A percentile compares a stretch with the other conserved stretches of the same genome.
These are phyloP conservation scores for Fusarium hainanense DNA, from an alignment of 2,329 filamentous ascomycete genomes.

Conservation along the genomic window DNA sequence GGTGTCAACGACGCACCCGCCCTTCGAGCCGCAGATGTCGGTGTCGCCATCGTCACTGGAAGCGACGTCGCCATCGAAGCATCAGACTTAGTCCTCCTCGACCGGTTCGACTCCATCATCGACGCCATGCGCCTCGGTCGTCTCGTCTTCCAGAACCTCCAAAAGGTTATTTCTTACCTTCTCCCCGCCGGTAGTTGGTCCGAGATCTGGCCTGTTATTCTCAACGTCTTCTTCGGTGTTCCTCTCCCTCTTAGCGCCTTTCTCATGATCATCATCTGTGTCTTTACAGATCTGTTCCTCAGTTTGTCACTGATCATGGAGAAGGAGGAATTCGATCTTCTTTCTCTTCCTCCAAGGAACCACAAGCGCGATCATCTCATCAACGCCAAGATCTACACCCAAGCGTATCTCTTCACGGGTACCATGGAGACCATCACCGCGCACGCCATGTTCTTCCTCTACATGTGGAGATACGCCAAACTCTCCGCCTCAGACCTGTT, in stretches of 20 bases:
- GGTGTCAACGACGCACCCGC: constrained; percentile 76
- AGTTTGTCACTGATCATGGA: constrained; percentile 65
- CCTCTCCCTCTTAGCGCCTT: constrained; percentile 63
- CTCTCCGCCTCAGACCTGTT: constrained; percentile 61
- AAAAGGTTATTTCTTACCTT: constrained; percentile 58
- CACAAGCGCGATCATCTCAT: constrained; percentile 63
- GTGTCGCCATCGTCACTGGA: constrained; percentile 74
- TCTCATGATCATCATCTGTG: constrained; percentile 68
- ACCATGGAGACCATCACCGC: constrained; percentile 62
- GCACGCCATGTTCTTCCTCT: constrained; percentile 65
- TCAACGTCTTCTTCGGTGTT: constrained; percentile 67
- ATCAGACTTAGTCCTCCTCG: constrained; percentile 74
- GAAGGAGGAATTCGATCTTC: constrained; percentile 64
- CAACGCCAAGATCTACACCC: constrained; percentile 62
- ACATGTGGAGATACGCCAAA: constrained; percentile 60
- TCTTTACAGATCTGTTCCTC: constrained; percentile 66
- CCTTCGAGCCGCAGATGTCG: constrained; percentile 73
- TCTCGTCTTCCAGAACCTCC: constrained; percentile 56
- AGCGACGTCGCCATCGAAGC: constrained; percentile 73
- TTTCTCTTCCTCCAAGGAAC: constrained; percentile 62
- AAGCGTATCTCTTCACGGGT: constrained; percentile 64
- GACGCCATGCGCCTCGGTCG: constrained; percentile 66
- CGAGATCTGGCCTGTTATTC: constrained; percentile 67
- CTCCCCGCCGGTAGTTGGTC: constrained; percentile 65
- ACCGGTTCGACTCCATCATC: constrained; percentile 78